phyloP scores from a whole-genome alignment of 2,329 filamentous ascomycete species.

The Calonectria henricotiae region DNA sequence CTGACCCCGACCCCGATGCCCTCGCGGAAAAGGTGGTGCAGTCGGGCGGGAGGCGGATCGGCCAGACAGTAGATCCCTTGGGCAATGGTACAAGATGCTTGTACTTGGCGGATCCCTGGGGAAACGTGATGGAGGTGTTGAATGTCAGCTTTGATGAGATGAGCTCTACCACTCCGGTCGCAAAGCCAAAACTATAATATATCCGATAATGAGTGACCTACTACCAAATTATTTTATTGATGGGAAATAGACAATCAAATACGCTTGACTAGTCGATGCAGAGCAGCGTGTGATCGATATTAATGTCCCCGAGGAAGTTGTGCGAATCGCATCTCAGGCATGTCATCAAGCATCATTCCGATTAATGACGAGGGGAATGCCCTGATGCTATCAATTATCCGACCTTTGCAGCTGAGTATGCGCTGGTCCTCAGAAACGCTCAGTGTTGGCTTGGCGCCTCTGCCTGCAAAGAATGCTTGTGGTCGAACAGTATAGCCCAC shows the following conservation, averaged over 20 bases:
- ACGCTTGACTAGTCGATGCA: too few relatives aligned
- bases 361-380: background rate
- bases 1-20: slow-evolving; percentile 53
- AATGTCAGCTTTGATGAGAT: slow-evolving; percentile 34
- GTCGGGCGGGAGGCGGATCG: slow-evolving; percentile 53
- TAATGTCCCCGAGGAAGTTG: too few relatives aligned
- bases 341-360: background rate
- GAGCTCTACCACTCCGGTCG: slow-evolving; percentile 12
- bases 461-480: background rate
- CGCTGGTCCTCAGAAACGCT: background rate
- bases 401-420: slow-evolving; percentile 2
- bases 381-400: slow-evolving; percentile 13
- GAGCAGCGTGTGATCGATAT: too few relatives aligned
- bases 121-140: slow-evolving; percentile 35
- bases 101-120: slow-evolving; percentile 33
- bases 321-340: background rate
- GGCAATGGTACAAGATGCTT: slow-evolving; percentile 30
- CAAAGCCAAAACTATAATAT: slow-evolving; percentile 13
- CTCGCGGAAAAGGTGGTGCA: slow-evolving; percentile 49
- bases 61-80: slow-evolving; percentile 35
- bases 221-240: background rate
- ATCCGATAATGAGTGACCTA: background rate
- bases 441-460: background rate
- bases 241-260: background rate
- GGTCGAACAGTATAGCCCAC: background rate